Percentiles rank a stretch among this genome's conserved stretches.
These are phyloP conservation scores for Nannochloropsis gaditana DNA, from an alignment of 108 stramenopile species.

Conservation along the genomic window DNA sequence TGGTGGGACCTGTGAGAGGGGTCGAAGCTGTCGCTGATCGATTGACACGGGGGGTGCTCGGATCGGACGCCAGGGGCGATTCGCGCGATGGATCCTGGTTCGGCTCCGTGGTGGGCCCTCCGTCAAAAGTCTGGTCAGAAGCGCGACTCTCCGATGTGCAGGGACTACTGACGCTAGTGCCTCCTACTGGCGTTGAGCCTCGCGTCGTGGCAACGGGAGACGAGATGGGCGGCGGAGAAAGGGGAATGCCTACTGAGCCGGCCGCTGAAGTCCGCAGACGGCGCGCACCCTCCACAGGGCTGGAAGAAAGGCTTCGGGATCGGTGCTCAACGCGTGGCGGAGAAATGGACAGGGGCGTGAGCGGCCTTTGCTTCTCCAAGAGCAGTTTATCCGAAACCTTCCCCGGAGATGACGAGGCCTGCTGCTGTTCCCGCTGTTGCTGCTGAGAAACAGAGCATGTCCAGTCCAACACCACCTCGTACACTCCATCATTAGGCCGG, in stretches of 20 bases:
- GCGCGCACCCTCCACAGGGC: too few species aligned
- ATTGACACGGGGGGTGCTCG: not conserved
- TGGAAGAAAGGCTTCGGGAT: not conserved
- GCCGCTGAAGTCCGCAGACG: too few species aligned
- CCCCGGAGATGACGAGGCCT: not conserved
- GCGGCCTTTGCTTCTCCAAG: not conserved
- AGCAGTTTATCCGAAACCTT: not conserved
- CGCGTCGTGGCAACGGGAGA: not conserved
- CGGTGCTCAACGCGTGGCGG: not conserved
- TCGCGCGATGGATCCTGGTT: not conserved
- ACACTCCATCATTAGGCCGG: slow-evolving; percentile 48
- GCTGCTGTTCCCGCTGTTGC: slow-evolving; percentile 16
- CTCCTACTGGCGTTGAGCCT: not conserved
- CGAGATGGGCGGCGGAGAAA: not conserved
- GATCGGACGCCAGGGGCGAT: not conserved
- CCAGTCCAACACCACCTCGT: slow-evolving; percentile 39
- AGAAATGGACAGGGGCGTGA: not conserved
- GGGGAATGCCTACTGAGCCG: not conserved
- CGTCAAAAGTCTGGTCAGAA: not conserved
- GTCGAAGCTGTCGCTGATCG: not conserved
- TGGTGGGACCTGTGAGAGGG: not conserved
- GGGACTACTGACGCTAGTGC: too few species aligned
- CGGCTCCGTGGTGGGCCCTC: not conserved
- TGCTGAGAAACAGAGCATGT: not conserved
- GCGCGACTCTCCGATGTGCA: too few species aligned